Evolutionary conservation across 371 early-diverging fungal species (phyloP).

Genomic region (Lichtheimia ramosa): DNA sequence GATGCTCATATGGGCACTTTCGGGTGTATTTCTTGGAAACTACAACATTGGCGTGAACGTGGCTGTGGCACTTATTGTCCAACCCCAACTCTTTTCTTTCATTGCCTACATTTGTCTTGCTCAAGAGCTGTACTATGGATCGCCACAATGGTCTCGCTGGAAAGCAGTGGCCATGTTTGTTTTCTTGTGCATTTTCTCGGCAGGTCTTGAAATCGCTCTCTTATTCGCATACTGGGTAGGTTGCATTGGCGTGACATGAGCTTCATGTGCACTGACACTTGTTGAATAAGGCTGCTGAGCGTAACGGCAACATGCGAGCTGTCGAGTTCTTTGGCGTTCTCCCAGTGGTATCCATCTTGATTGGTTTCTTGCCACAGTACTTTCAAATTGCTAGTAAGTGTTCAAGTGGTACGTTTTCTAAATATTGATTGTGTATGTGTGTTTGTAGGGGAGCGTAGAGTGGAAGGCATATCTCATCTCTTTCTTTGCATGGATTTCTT

Average conservation of each 20-base stretch:
- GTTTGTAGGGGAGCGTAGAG: slow-evolving; percentile 21
- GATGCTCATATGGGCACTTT: slow-evolving; percentile 51
- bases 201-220: slow-evolving; percentile 23
- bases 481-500: slow-evolving; percentile 50
- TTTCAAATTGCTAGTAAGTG: slow-evolving; percentile 40
- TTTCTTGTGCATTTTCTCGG: slow-evolving; percentile 14
- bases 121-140: slow-evolving; percentile 49
- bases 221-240: slow-evolving; percentile 25
- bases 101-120: slow-evolving; percentile 38
- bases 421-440: neutral
- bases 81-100: slow-evolving; percentile 54
- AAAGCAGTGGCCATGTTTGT: slow-evolving; percentile 8
- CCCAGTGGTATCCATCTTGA: slow-evolving; percentile 38
- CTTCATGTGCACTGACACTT: too few relatives aligned
- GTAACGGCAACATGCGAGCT: neutral
- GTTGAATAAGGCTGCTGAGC: too few relatives aligned
- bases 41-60: slow-evolving; percentile 50
- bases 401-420: neutral
- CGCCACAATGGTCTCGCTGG: slow-evolving; percentile 18
- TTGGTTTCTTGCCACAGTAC: slow-evolving; percentile 57
- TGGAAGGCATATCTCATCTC: slow-evolving; percentile 42
- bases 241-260: too few relatives aligned
- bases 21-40: slow-evolving; percentile 42
- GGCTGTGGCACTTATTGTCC: slow-evolving; percentile 53
- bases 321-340: slow-evolving; percentile 38